Evolutionary conservation across 164 flowering plant species (phyloP), one percentile per base, ranked within the genome.

Genomic region (Vitis riparia): DNA sequence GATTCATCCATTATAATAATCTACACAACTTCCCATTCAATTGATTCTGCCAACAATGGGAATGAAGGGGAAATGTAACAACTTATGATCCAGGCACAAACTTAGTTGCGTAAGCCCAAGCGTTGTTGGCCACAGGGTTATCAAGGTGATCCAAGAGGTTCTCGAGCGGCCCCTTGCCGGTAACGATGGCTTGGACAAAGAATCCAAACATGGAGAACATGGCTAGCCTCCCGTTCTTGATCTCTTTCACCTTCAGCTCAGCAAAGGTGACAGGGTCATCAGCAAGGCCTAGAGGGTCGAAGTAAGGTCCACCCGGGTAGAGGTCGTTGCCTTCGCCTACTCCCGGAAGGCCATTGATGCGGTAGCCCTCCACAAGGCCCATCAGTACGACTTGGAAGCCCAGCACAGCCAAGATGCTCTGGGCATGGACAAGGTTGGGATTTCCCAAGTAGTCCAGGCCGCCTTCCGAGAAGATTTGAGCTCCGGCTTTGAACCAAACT

Each of bases 141-240:
- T 51, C 68, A 14, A 65, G 68, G 59, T 65, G 68, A 13, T 65
- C 68, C 55, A 51, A 51, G 8, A 65, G 59, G 12, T 65, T 65
- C 59, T 65, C 68, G 0, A 65, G 55, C 16, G 68, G 68, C 1
- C 68, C 68, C 68, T 65, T 65, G 3, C 68, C 68, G 13, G 68
- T 65, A 13, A 65, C 68, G 29, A 65, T 65, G 59, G 68, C 68
- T 14, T 65, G 68, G 13, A 65, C 68, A 65, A 65, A 65, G 68
- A 65, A 65, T 5, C 68, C 57, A 29, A 37, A 37, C 44, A 37
- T 37, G 7, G 44, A 37, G 44, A 37, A 37, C 44, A 37, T 37
- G 44, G 44, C 44, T 37, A 37, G 44, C 44, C 44, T 37, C 7
- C 44, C 44, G 7, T 37, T 37, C 44, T 37, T 37, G 44, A 37